Evolutionary conservation across 2,329 filamentous ascomycete species (phyloP).

Genomic region (Sporothrix luriei): DNA sequence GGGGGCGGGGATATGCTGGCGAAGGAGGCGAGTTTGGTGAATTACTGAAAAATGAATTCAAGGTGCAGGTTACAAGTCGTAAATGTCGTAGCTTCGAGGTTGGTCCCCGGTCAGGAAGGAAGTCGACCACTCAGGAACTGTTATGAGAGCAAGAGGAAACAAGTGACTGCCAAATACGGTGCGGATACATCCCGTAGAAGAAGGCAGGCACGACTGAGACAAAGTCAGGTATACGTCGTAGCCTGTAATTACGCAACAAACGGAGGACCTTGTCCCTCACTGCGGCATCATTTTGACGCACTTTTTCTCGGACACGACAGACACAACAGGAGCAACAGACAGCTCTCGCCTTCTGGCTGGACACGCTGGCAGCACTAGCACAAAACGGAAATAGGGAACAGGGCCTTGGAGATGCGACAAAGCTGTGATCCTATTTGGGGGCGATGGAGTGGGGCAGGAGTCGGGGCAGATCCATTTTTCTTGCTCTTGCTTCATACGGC

Average conservation of each 20-base stretch:
- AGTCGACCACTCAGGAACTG: background rate
- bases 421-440: conserved; percentile 22
- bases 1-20: background rate
- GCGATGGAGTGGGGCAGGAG: conserved; percentile 14
- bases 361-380: conserved; percentile 21
- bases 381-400: conserved; percentile 14
- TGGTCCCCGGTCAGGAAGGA: background rate
- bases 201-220: background rate
- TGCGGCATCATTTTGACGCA: background rate
- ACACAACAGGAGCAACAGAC: conserved; percentile 12
- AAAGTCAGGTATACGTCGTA: no score
- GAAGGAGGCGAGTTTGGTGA: background rate
- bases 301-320: background rate
- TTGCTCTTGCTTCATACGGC: conserved; percentile 17
- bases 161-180: background rate
- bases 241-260: no score
- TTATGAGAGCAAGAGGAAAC: background rate
- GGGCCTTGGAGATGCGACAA: conserved; percentile 20
- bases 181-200: background rate
- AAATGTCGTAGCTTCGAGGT: background rate
- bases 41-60: background rate
- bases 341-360: conserved; percentile 15
- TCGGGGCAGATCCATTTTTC: conserved; percentile 8
- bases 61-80: background rate
- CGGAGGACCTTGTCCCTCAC: background rate